A percentile compares a stretch with the other conserved stretches of the same genome.
Conservation (phyloP, 176 grass and related monocot genomes). For the Hyparrhenia diplandra region DNA sequence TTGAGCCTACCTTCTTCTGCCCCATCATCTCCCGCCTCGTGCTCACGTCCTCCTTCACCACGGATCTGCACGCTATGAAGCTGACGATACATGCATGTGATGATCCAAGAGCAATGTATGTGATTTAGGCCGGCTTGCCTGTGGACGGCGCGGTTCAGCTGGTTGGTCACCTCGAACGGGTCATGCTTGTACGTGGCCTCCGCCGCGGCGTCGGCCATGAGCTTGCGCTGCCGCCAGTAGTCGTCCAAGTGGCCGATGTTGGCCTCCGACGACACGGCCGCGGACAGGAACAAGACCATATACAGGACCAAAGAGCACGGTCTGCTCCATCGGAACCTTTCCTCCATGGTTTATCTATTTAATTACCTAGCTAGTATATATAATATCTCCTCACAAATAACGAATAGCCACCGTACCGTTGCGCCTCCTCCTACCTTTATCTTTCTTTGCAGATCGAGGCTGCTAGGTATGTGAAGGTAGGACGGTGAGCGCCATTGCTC, state of each 20-base stretch:
- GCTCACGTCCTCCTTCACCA: not conserved
- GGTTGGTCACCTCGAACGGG: slow-evolving; percentile 30
- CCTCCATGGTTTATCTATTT: slow-evolving; percentile 4
- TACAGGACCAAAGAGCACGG: slow-evolving; percentile 26
- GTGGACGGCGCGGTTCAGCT: slow-evolving; percentile 50
- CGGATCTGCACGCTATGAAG: not conserved
- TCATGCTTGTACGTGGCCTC: slow-evolving; percentile 43
- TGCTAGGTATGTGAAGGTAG: slow-evolving; percentile 33
- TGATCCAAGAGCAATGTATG: too few relatives aligned
- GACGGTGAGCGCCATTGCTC: slow-evolving; percentile 50
- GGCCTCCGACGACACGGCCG: slow-evolving; percentile 27
- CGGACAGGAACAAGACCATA: slow-evolving; percentile 34
- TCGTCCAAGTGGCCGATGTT: slow-evolving; percentile 40
- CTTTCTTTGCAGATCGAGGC: not conserved
- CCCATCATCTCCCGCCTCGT: slow-evolving; percentile 37
- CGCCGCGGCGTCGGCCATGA: slow-evolving; percentile 15
- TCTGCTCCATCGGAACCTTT: slow-evolving; percentile 34
- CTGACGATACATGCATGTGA: too few relatives aligned
- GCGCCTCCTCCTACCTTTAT: slow-evolving; percentile 44
- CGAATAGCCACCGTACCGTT: too few relatives aligned
- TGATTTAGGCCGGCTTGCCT: slow-evolving; percentile 35
- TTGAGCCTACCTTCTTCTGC: slow-evolving; percentile 23
- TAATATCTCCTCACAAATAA: not conserved
- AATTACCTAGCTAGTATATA: not conserved
- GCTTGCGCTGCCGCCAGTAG: slow-evolving; percentile 53